phyloP scores from a whole-genome alignment of 305 asterid genomes.

The Fraxinus nigra region DNA sequence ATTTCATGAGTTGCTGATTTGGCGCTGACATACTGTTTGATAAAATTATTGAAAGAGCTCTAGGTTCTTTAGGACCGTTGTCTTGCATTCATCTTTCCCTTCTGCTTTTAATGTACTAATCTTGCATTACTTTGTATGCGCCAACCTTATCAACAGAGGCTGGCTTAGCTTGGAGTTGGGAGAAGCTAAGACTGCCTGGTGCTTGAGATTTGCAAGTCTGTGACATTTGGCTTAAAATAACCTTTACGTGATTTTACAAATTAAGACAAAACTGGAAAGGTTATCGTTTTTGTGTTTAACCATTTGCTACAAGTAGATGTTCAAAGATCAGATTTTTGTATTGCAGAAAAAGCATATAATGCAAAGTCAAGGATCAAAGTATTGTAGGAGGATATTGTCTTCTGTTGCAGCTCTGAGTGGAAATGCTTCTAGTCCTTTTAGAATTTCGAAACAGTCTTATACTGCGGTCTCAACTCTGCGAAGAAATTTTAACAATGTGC shows the following conservation, averaged over 20 bases:
- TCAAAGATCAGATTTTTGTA: background rate
- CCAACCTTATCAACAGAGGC: background rate
- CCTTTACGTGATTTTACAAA: slow-evolving; percentile 1
- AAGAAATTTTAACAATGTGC: slow-evolving; percentile 29
- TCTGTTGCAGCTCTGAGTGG: slow-evolving; percentile 26
- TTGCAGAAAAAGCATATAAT: slow-evolving; percentile 46
- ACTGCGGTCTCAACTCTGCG: slow-evolving; percentile 28
- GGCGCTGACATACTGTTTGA: background rate
- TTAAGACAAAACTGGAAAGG: background rate
- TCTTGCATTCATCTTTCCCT: background rate
- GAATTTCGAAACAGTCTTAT: slow-evolving; percentile 26
- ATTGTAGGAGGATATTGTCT: slow-evolving; percentile 39
- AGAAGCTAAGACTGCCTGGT: background rate
- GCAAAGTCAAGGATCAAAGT: slow-evolving; percentile 46
- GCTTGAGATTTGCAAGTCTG: background rate
- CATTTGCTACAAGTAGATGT: background rate
- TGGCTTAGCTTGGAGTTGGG: background rate
- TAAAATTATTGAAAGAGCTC: background rate
- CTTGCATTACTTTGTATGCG: background rate
- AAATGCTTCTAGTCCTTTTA: slow-evolving; percentile 25
- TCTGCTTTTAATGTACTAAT: background rate
- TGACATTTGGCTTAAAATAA: background rate
- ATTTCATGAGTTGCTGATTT: background rate
- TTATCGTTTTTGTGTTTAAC: slow-evolving; percentile 1
- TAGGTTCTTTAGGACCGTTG: background rate